Base-by-base conservation (phyloP, 148 eudicot species). In the Camellia granthamiana region DNA sequence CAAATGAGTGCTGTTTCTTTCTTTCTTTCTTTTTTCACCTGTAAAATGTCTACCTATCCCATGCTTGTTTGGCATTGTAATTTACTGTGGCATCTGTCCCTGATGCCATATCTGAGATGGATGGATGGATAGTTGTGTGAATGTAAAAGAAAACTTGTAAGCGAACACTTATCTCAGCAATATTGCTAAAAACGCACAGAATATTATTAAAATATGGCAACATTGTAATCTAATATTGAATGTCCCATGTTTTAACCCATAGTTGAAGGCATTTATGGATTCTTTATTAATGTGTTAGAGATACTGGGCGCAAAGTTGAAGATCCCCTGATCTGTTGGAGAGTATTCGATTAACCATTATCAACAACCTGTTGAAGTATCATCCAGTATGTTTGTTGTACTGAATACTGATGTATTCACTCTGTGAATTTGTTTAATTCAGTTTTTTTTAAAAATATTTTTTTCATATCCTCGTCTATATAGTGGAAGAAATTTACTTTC, bases 301-400 rank as follows among this genome's bases (percentile, higher is more conserved):
- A 84, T 61, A 82, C 85, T 78, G 99, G 97, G 67, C 90, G 98
- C 72, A 93, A 93, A 87, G 97, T 96, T 84, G 97, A 92, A 86
- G 99, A 96, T 84, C 99, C 30, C 30, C 98, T 69, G 99, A 92
- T 91, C 87, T 93, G 81, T 84, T 96, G 85, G 99, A 96, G 81
- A 83, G 85, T 76, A 92, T 96, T 81, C 92, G 99, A 49, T 87
- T 96, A 75, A 96, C 99, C 74, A 86, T 96, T 68, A 93, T 96
- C 85, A 88, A 92, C 83, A 96, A 96, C 85, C 90, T 96, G 23
- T 79, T 96, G 83, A 91, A 93, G 88, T 96, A 93, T 74, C 99
- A 96, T 83, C 99, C 99, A 72, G 98, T 96, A 87, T 74, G 93
- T 89, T 78, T 87, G 55, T 18, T 62, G 62, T 60, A 69, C 63